phyloP scores from a whole-genome alignment of 192 early-diverging fungal genomes.

The Coemansia sp. region DNA sequence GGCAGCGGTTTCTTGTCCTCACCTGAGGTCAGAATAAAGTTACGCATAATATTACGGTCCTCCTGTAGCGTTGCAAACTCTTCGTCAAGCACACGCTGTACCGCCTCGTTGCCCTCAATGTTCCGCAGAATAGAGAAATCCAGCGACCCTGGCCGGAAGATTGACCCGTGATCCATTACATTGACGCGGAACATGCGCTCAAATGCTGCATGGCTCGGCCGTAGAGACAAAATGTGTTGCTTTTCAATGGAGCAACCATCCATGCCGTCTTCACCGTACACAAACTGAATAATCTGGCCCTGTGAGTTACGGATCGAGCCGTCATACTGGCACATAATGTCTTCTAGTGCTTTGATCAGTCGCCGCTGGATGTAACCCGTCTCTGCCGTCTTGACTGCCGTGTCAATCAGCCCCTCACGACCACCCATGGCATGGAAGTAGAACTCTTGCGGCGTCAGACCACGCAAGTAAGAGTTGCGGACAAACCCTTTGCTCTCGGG shows the following conservation, averaged over 20 bases:
- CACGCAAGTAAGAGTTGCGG: constrained; percentile 62
- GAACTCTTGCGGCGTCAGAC: constrained; percentile 96
- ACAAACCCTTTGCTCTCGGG: constrained; percentile 67
- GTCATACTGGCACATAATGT: constrained; percentile 97
- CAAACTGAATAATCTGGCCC: constrained; percentile 92
- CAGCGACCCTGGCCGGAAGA: constrained; percentile 67
- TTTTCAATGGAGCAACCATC: constrained; percentile 86
- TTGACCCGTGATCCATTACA: constrained; percentile 61
- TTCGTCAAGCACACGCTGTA: constrained; percentile 71
- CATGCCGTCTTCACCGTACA: constrained; percentile 98
- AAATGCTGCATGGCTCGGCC: constrained; percentile 66
- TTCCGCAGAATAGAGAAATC: constrained; percentile 71
- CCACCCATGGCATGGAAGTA: constrained; percentile 99
- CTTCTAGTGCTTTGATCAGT: constrained; percentile 96
- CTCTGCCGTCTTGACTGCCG: constrained; percentile 99
- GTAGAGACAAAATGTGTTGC: constrained; percentile 73
- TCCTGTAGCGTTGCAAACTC: constrained; percentile 75
- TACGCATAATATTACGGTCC: constrained; percentile 74
- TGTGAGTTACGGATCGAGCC: constrained; percentile 94
- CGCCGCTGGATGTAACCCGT: constrained; percentile 99
- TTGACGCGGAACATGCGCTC: constrained; percentile 80
- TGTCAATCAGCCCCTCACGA: constrained; percentile 99
- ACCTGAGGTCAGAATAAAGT: constrained; percentile 76
- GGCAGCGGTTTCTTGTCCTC: constrained; percentile 83
- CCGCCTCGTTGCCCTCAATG: constrained; percentile 69